These are phyloP conservation scores for Filosporella fistucella DNA, from an alignment of 495 filamentous ascomycete genomes.

Conservation along the genomic window DNA sequence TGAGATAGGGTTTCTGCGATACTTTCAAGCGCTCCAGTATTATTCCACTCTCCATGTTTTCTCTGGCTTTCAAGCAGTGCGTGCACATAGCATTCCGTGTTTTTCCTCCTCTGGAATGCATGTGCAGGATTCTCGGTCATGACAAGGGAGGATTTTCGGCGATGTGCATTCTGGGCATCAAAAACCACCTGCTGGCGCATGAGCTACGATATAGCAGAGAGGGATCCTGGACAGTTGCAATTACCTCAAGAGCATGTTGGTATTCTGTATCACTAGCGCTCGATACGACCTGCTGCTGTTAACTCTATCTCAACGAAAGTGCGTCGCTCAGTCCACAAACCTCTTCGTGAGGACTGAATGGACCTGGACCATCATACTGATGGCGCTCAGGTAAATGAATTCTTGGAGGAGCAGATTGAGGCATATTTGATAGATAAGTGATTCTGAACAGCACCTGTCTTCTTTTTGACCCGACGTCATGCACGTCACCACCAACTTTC, in stretches of 20 bases:
- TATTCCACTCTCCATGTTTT: slow-evolving; percentile 3
- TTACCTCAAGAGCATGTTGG: slow-evolving; percentile 26
- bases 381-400: slow-evolving; percentile 11
- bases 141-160: slow-evolving; percentile 82
- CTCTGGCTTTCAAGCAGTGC: slow-evolving; percentile 56
- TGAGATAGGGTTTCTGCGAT: slow-evolving; percentile 18
- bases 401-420: slow-evolving; percentile 7
- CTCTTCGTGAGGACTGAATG: slow-evolving; percentile 18
- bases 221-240: neutral
- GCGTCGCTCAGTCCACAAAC: slow-evolving; percentile 1
- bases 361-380: slow-evolving; percentile 8
- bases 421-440: too few species aligned
- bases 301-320: neutral
- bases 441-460: too few species aligned
- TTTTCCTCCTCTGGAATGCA: slow-evolving; percentile 38
- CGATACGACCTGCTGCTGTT: slow-evolving; percentile 13
- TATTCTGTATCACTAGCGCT: slow-evolving; percentile 25
- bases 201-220: neutral
- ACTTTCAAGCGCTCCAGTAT: slow-evolving; percentile 13
- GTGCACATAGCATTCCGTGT: slow-evolving; percentile 80
- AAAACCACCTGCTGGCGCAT: slow-evolving; percentile 63
- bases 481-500: too few species aligned
- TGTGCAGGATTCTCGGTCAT: slow-evolving; percentile 41
- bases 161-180: slow-evolving; percentile 62
- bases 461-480: too few species aligned